phyloP scores from a whole-genome alignment of 106 monocot genomes.

The Phalaenopsis equestris region DNA sequence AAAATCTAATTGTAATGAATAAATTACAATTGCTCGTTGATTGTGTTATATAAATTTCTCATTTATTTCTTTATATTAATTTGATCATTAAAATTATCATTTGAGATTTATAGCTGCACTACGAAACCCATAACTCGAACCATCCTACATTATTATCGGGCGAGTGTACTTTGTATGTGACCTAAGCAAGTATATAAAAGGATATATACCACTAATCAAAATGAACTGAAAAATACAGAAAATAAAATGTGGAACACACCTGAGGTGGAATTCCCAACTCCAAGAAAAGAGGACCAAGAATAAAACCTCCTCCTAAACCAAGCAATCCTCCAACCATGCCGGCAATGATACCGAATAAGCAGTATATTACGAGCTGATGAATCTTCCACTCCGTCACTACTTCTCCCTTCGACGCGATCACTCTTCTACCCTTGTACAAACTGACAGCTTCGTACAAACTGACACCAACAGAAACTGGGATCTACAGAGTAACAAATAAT shows the following conservation, averaged over 20 bases:
- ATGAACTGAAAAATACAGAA: not conserved
- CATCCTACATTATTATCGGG: too few relatives aligned
- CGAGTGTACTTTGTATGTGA: not conserved
- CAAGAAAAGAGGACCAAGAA: conserved; percentile 62
- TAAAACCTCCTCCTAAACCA: conserved; percentile 71
- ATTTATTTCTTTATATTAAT: not conserved
- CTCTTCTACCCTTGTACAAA: conserved; percentile 54
- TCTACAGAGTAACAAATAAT: conserved; percentile 21
- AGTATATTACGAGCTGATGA: conserved; percentile 43
- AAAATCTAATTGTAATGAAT: too few relatives aligned
- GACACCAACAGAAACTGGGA: conserved; percentile 72
- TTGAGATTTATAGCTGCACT: not conserved
- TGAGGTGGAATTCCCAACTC: conserved; percentile 68
- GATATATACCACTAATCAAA: not conserved
- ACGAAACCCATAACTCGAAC: too few relatives aligned
- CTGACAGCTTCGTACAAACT: conserved; percentile 56
- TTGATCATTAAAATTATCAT: not conserved
- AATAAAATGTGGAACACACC: conserved; percentile 14
- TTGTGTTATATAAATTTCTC: not conserved
- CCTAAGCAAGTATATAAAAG: not conserved
- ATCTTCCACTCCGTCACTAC: conserved; percentile 29
- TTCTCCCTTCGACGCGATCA: conserved; percentile 65
- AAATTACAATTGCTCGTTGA: too few relatives aligned
- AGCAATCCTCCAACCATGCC: conserved; percentile 64
- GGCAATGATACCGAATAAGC: conserved; percentile 33